phyloP scores from a whole-genome alignment of 495 filamentous ascomycete genomes.

The Pseudomonodictys pantanalensis region DNA sequence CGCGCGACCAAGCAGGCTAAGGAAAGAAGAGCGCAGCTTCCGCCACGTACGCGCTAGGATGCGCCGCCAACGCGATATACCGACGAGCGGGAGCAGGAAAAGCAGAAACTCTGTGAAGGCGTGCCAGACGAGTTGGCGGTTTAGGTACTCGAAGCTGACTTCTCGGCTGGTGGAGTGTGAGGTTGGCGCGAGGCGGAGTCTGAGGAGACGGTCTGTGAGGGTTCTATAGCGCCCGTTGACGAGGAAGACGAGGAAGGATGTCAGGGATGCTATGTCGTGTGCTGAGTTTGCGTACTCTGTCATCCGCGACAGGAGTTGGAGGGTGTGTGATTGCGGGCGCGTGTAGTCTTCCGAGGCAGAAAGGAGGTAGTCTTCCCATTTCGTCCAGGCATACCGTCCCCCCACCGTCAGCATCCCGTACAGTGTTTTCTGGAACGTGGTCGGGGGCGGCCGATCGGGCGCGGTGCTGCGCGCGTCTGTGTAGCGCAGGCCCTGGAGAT shows the following conservation, averaged over 20 bases:
- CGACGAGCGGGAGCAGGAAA: conserved; percentile 90
- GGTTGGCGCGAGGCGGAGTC: conserved; percentile 80
- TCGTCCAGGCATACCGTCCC: conserved; percentile 82
- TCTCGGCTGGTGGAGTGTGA: conserved; percentile 80
- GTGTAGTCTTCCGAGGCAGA: conserved; percentile 36
- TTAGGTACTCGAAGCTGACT: conserved; percentile 96
- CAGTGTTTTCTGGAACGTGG: conserved; percentile 72
- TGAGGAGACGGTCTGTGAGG: conserved; percentile 78
- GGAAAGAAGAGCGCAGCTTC: conserved; percentile 64
- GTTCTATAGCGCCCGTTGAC: conserved; percentile 89
- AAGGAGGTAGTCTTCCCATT: conserved; percentile 67
- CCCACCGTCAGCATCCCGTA: conserved; percentile 86
- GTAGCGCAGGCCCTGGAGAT: conserved; percentile 85
- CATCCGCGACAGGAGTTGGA: conserved; percentile 62
- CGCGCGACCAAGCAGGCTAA: conserved; percentile 41
- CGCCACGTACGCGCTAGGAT: conserved; percentile 84
- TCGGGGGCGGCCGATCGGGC: conserved; percentile 58
- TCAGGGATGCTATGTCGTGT: conserved; percentile 75
- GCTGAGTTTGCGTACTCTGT: conserved; percentile 65
- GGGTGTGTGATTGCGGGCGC: conserved; percentile 40
- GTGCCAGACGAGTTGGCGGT: conserved; percentile 97
- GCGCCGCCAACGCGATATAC: conserved; percentile 85
- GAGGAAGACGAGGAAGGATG: conserved; percentile 85
- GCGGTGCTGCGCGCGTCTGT: conserved; percentile 73
- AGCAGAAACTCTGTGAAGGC: conserved; percentile 97